Percentiles rank a stretch among this genome's conserved stretches.
These are phyloP conservation scores for Berkeleyomyces rouxiae DNA, from an alignment of 2,329 filamentous ascomycete genomes.

Conservation along the genomic window DNA sequence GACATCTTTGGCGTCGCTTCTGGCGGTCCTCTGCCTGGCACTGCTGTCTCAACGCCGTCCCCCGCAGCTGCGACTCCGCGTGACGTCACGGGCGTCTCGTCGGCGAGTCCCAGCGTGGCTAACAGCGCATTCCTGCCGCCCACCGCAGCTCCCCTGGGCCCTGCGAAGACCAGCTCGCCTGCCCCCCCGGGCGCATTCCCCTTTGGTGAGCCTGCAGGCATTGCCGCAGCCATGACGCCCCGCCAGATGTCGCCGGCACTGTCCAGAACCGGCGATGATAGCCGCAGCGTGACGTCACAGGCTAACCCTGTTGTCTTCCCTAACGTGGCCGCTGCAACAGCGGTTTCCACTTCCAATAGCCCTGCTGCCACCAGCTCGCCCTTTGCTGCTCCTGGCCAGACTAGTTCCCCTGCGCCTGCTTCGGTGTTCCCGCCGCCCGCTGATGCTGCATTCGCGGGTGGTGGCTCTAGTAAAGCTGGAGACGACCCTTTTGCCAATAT, in stretches of 20 bases:
- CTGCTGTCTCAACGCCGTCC: conserved; percentile 37
- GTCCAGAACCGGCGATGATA: conserved; percentile 26
- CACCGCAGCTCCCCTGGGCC: not conserved
- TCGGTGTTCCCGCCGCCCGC: conserved; percentile 16
- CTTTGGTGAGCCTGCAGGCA: conserved; percentile 48
- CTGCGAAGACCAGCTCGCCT: conserved; percentile 8
- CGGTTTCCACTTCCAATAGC: conserved; percentile 13
- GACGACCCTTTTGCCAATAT: conserved; percentile 5
- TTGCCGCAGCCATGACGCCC: conserved; percentile 37
- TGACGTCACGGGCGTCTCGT: conserved; percentile 41
- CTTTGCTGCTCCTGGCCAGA: not conserved
- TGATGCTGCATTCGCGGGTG: conserved; percentile 1
- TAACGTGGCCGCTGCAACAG: conserved; percentile 17
- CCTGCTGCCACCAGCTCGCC: conserved; percentile 8
- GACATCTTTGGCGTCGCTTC: conserved; percentile 59
- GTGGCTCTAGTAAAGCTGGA: not conserved
- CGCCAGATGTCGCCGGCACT: conserved; percentile 60
- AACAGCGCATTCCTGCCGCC: not conserved
- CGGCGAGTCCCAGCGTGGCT: conserved; percentile 22
- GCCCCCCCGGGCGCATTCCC: conserved; percentile 21
- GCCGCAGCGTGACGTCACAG: conserved; percentile 10
- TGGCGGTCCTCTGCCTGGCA: conserved; percentile 23
- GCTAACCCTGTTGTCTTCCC: conserved; percentile 20
- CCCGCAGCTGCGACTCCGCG: conserved; percentile 24
- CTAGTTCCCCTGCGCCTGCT: conserved; percentile 4